Evolutionary conservation across 192 early-diverging fungal genomes (phyloP).

Genomic region (Diversispora eburnea): DNA sequence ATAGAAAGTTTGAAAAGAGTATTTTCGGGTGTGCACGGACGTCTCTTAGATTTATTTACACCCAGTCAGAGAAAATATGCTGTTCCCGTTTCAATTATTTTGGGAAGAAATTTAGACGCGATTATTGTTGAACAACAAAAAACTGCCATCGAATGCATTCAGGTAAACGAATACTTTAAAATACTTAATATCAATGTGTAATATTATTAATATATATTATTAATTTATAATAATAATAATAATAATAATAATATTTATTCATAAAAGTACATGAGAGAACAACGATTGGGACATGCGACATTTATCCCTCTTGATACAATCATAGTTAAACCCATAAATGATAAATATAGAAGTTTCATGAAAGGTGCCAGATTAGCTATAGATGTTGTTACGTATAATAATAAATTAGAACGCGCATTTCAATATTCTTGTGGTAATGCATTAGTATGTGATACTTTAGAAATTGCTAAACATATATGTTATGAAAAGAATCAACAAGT

Average conservation of each 20-base stretch:
- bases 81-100: slow-evolving; percentile 74
- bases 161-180: slow-evolving; percentile 42
- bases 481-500: slow-evolving; percentile 81
- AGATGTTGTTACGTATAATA: slow-evolving; percentile 87
- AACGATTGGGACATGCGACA: slow-evolving; percentile 85
- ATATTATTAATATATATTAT: not conserved
- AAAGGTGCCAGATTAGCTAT: slow-evolving; percentile 88
- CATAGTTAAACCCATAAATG: slow-evolving; percentile 67
- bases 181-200: not conserved
- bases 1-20: slow-evolving; percentile 77
- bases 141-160: slow-evolving; percentile 94
- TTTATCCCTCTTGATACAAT: slow-evolving; percentile 93
- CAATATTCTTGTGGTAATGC: slow-evolving; percentile 90
- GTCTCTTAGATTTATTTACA: slow-evolving; percentile 83
- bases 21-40: slow-evolving; percentile 88
- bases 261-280: slow-evolving; percentile 80
- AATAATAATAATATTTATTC: slow-evolving; percentile 1
- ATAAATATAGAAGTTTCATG: slow-evolving; percentile 70
- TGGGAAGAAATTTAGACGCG: slow-evolving; percentile 91
- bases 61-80: slow-evolving; percentile 94
- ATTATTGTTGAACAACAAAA: slow-evolving; percentile 91
- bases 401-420: slow-evolving; percentile 71
- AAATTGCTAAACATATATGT: slow-evolving; percentile 79
- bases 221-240: not conserved
- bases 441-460: slow-evolving; percentile 85